These are phyloP conservation scores for Melocanna baccifera DNA, from an alignment of 176 grass and related monocot species.

Conservation along the genomic window DNA sequence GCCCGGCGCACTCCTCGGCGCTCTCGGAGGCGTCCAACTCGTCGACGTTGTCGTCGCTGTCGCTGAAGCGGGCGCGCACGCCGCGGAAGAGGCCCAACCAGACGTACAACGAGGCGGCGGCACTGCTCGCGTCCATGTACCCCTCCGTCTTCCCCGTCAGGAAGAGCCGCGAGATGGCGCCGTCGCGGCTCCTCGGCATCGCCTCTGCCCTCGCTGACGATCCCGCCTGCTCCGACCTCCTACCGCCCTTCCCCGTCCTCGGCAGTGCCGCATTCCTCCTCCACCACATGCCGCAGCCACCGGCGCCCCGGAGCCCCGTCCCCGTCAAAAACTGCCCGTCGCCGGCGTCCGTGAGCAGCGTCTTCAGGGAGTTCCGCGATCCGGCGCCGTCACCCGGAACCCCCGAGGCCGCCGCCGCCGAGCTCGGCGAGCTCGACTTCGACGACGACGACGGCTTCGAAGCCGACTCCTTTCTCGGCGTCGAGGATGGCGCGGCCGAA, in stretches of 20 bases:
- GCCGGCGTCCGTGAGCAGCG: slow-evolving; percentile 44
- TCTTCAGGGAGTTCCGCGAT: slow-evolving; percentile 51
- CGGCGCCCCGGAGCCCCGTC: slow-evolving; percentile 20
- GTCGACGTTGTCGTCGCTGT: slow-evolving; percentile 56
- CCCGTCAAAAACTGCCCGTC: slow-evolving; percentile 26
- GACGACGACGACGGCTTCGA: slow-evolving; percentile 63
- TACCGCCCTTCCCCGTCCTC: slow-evolving; percentile 75
- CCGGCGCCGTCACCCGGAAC: slow-evolving; percentile 17
- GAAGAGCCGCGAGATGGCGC: neutral
- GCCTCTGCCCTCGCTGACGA: slow-evolving; percentile 46
- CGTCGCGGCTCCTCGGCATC: slow-evolving; percentile 43
- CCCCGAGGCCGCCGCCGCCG: slow-evolving; percentile 13
- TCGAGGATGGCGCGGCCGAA: slow-evolving; percentile 45
- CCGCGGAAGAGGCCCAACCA: slow-evolving; percentile 82
- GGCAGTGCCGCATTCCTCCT: slow-evolving; percentile 69
- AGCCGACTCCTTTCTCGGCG: slow-evolving; percentile 58
- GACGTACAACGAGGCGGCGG: slow-evolving; percentile 92
- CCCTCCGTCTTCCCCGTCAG: slow-evolving; percentile 67
- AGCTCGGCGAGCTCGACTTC: slow-evolving; percentile 42
- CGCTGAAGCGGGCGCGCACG: slow-evolving; percentile 70
- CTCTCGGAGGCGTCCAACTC: slow-evolving; percentile 50
- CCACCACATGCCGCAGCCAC: slow-evolving; percentile 15
- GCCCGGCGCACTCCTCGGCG: slow-evolving; percentile 53
- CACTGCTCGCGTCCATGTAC: slow-evolving; percentile 82
- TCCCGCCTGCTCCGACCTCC: slow-evolving; percentile 54